Evolutionary conservation across 164 flowering plant genomes (phyloP).

Genomic region (Amborella trichopoda): DNA sequence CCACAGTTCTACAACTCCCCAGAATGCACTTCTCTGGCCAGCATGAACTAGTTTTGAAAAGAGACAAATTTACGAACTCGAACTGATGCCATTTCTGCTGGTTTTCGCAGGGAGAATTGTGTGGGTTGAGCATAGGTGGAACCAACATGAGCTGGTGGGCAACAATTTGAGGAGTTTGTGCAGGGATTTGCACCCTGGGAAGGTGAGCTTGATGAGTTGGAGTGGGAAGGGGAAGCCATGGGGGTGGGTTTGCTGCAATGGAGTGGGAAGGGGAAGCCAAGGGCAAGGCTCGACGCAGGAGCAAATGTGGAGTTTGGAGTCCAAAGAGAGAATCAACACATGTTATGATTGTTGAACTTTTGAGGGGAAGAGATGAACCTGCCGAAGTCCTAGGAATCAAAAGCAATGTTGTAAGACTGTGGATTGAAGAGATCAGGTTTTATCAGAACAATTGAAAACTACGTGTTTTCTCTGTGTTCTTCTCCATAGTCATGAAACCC

Average conservation of each 20-base stretch:
- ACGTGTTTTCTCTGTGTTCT: too few relatives aligned
- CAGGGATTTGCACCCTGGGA: conserved; percentile 75
- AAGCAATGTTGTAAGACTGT: too few relatives aligned
- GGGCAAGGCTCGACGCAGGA: conserved; percentile 9
- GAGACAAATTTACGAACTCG: conserved; percentile 77
- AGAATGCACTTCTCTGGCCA: conserved; percentile 45
- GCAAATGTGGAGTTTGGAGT: too few relatives aligned
- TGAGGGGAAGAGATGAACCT: too few relatives aligned
- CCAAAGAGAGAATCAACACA: too few relatives aligned
- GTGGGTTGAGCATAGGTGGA: conserved; percentile 83
- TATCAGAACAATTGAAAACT: too few relatives aligned
- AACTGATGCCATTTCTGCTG: conserved; percentile 71
- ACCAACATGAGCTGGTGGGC: conserved; percentile 89
- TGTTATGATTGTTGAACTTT: too few relatives aligned
- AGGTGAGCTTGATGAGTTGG: conserved; percentile 87
- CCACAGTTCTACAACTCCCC: conserved; percentile 76
- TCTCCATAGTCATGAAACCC: too few relatives aligned
- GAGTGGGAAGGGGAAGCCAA: conserved; percentile 39
- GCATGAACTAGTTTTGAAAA: conserved; percentile 68
- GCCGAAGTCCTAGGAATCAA: too few relatives aligned
- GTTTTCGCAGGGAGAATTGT: conserved; percentile 74
- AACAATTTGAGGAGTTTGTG: conserved; percentile 77
- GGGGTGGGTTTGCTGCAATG: conserved; percentile 67
- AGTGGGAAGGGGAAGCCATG: conserved; percentile 97
- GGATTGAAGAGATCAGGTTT: too few relatives aligned